Percentiles rank a stretch among this genome's conserved stretches.
Evolutionary conservation across 768 basidiomycete species (phyloP).

Genomic region (Hypholoma fasciculare): DNA sequence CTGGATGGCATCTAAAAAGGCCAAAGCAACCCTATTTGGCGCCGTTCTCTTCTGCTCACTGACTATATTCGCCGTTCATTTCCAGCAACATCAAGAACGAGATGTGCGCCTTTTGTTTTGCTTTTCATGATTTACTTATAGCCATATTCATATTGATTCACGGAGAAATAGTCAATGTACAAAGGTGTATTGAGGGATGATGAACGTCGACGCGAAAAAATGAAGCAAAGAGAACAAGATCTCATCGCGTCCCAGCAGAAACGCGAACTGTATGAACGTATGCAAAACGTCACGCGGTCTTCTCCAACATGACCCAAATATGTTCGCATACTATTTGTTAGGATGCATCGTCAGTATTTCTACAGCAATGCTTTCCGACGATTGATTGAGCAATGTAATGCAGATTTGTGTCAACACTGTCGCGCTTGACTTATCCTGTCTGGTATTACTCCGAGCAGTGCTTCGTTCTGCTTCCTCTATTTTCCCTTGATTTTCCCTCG

Average conservation of each 20-base stretch:
- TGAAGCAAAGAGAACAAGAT: conserved; percentile 63
- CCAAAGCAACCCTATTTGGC: conserved; percentile 72
- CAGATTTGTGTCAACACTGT: too few relatives aligned
- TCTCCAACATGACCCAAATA: background rate
- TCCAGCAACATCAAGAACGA: conserved; percentile 79
- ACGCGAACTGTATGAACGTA: conserved; percentile 63
- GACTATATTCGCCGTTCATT: conserved; percentile 90
- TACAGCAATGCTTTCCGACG: background rate
- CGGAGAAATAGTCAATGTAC: conserved; percentile 73
- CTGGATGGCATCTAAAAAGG: conserved; percentile 59
- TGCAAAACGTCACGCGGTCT: conserved; percentile 35
- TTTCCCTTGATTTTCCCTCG: too few relatives aligned
- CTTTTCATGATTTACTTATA: background rate
- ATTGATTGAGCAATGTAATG: too few relatives aligned
- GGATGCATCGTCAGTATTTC: background rate
- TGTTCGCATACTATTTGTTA: background rate
- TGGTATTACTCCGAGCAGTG: too few relatives aligned
- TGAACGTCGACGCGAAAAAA: conserved; percentile 73
- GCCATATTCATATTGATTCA: conserved; percentile 6
- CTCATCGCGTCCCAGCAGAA: conserved; percentile 61
- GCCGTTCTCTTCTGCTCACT: conserved; percentile 63
- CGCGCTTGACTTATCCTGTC: too few relatives aligned
- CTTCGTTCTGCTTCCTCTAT: too few relatives aligned
- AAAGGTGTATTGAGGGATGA: conserved; percentile 89
- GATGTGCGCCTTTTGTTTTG: conserved; percentile 48